Evolutionary conservation across 352 stramenopile genomes (phyloP), one percentile per base, ranked within the genome.

Genomic region (Phytophthora aleatoria): DNA sequence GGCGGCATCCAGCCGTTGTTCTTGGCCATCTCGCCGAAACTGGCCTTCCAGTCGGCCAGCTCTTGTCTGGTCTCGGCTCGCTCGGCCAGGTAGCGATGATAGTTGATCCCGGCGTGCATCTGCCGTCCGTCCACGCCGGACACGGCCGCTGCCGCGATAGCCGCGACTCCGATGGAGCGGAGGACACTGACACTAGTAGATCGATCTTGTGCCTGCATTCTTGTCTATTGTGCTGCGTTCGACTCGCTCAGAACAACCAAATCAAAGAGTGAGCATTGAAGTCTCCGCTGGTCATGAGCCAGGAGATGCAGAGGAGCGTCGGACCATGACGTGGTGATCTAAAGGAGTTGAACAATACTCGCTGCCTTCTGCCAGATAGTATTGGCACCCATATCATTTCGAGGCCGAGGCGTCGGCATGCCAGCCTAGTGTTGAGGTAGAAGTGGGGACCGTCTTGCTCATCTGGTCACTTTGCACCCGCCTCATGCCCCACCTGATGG

Each of bases 71-170:
- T 75, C 26, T 70, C 61, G 35, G 67, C 47, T 5, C 70, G 61
- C 26, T 77, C 64, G 10, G 59, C 52, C 47, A 79, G 47, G 30
- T 83, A 83, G 33, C 68, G 71, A 16, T 83, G 61, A 36, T 83
- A 79, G 61, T 79, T 56, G 35, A 83, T 57, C 1, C 65, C 62
- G 7, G 71, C 68, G 52, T 79, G 71, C 71, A 83, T 74, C 16
- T 74, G 74, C 20, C 66, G 63, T 31, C 48, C 64, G n/a, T 60
- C 33, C 26, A 65, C 61, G 15, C 51, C 27, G 20, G 33, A 55
- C 33, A 60, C 50, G 11, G 61, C 48, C 10, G 31, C 30, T 16
- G 55, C 63, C 27, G 55, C 64, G 16, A 67, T 51, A 2, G 41
- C 36, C 33, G 58, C 62, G 3, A 61, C 44, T 3, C 44, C n/a